Percentiles rank a stretch among this genome's conserved stretches.
These are phyloP conservation scores for Colletotrichum sidae DNA, from an alignment of 2,329 filamentous ascomycete genomes.

Conservation along the genomic window DNA sequence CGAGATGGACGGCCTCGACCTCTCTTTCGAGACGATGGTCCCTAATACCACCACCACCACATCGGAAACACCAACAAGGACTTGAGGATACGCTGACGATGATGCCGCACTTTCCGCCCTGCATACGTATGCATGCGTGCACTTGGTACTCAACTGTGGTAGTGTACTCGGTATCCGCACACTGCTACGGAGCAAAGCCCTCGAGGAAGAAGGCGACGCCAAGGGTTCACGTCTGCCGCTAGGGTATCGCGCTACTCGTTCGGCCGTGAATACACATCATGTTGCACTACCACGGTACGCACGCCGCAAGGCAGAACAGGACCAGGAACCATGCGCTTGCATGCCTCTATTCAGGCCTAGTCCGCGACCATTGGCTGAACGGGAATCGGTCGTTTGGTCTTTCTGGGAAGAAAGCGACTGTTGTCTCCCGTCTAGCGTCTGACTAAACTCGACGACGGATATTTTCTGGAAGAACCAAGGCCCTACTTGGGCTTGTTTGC, in stretches of 20 bases:
- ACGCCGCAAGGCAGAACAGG: conserved; percentile 13
- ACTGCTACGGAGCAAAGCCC: no score
- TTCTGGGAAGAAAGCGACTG: no score
- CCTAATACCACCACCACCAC: conserved; percentile 5
- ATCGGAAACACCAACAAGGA: not conserved
- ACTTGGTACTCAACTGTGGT: no score
- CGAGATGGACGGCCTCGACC: conserved; percentile 15
- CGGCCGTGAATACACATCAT: conserved; percentile 10
- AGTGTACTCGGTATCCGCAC: no score
- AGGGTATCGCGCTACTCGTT: conserved; percentile 17
- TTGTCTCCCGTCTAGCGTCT: not conserved
- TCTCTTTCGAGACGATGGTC: conserved; percentile 10
- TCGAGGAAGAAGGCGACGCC: conserved; percentile 6
- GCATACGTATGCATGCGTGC: conserved; percentile 7
- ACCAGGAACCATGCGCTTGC: conserved; percentile 5
- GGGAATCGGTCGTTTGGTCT: not conserved
- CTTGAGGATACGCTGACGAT: conserved; percentile 18
- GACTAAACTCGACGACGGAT: conserved; percentile 4
- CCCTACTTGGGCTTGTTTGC: no score
- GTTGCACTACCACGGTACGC: not conserved
- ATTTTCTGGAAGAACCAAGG: not conserved
- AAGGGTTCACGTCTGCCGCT: conserved; percentile 23
- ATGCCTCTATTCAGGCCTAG: not conserved
- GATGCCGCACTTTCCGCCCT: conserved; percentile 35
- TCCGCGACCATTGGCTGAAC: conserved; percentile 5